phyloP scores from a whole-genome alignment of 139 green algal genomes.

The Coelastrella sp. region DNA sequence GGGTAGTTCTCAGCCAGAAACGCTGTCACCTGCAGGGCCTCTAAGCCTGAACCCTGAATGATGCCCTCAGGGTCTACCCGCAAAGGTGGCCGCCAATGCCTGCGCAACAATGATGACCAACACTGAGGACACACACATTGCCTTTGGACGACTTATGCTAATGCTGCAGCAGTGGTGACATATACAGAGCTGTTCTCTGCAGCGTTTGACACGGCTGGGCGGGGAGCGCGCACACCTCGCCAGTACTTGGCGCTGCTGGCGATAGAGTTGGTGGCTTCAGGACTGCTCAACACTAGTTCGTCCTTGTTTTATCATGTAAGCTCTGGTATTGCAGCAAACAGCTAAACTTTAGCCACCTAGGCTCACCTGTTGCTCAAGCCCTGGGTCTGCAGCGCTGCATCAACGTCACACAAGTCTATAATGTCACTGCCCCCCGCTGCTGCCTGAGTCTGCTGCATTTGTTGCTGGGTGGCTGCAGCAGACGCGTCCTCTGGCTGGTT shows the following conservation, averaged over 20 bases:
- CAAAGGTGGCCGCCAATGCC: constrained; percentile 43
- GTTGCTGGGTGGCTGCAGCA: not conserved
- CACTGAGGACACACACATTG: no score
- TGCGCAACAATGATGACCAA: not conserved
- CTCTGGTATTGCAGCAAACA: no score
- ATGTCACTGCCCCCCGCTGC: not conserved
- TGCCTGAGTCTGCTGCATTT: constrained; percentile 12
- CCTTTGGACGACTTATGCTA: not conserved
- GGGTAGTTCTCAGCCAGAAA: constrained; percentile 83
- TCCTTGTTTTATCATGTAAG: no score
- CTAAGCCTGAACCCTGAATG: constrained; percentile 61
- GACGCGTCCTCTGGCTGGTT: constrained; percentile 19
- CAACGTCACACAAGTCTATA: not conserved
- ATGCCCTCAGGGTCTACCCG: constrained; percentile 69
- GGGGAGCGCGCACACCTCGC: no score
- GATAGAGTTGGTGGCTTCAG: no score
- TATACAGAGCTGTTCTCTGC: no score
- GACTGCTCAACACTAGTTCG: no score
- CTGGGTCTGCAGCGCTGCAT: not conserved
- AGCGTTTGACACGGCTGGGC: no score
- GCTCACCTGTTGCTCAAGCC: not conserved
- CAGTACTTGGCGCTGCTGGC: no score
- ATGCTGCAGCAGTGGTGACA: not conserved
- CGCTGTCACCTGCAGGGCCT: constrained; percentile 54
- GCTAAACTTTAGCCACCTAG: not conserved